These are phyloP conservation scores for Rubia balearica DNA, from an alignment of 305 asterid species.

Conservation along the genomic window DNA sequence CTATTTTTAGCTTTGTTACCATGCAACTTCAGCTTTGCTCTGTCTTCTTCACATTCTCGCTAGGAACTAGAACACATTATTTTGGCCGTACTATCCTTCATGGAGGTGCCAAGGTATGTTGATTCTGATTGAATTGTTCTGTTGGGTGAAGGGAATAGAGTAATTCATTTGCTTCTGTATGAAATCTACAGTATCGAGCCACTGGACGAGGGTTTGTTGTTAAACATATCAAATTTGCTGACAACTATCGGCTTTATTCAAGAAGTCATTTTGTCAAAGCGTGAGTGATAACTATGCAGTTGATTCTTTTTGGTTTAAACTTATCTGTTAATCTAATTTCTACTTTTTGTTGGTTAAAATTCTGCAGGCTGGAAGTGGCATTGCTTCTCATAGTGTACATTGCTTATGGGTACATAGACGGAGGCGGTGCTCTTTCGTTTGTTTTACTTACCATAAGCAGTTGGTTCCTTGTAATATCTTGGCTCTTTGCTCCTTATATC, in stretches of 20 bases:
- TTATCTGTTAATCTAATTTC: constrained; percentile 1
- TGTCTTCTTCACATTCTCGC: constrained; percentile 90
- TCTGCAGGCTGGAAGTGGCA: constrained; percentile 90
- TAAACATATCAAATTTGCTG: constrained; percentile 94
- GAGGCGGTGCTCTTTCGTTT: constrained; percentile 57
- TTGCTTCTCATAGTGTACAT: constrained; percentile 84
- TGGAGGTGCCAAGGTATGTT: constrained; percentile 94
- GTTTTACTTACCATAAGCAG: constrained; percentile 78
- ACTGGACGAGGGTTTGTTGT: constrained; percentile 99
- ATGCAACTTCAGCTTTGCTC: constrained; percentile 99
- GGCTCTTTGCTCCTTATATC: constrained; percentile 97
- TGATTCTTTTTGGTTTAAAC: constrained; percentile 3
- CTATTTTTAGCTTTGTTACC: constrained; percentile 87
- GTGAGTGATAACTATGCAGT: constrained; percentile 41
- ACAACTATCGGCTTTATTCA: constrained; percentile 89
- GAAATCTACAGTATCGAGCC: constrained; percentile 66
- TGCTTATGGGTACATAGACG: constrained; percentile 68
- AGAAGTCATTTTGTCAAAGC: constrained; percentile 99
- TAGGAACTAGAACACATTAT: constrained; percentile 95
- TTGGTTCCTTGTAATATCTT: constrained; percentile 96
- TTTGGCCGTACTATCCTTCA: constrained; percentile 98
- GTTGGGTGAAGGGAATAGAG: not conserved
- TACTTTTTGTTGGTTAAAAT: constrained; percentile 9
- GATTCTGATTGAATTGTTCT: constrained; percentile 9
- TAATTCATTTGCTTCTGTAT: not conserved